Evolutionary conservation across 2,329 filamentous ascomycete genomes (phyloP).

Genomic region (Aaosphaeria arxii): DNA sequence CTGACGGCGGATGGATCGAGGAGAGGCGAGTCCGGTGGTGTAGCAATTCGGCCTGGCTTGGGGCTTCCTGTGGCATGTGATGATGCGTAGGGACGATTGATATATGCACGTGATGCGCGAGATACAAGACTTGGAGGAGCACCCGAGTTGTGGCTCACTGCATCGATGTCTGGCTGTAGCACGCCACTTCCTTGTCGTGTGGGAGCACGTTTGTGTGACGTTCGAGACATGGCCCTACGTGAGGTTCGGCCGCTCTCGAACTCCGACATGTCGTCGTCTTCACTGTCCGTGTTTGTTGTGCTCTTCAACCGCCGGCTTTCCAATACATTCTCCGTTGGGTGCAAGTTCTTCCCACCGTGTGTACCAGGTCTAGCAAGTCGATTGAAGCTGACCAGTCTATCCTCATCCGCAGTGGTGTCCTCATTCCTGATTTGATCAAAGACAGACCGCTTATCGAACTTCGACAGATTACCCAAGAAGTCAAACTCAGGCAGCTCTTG

Average conservation of each 20-base stretch:
- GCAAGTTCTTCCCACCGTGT: slow-evolving; percentile 76
- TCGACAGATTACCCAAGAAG: slow-evolving; percentile 82
- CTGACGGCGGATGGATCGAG: slow-evolving; percentile 19
- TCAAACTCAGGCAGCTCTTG: slow-evolving; percentile 94
- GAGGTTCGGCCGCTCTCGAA: slow-evolving; percentile 38
- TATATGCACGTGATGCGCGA: slow-evolving; percentile 28
- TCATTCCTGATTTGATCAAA: slow-evolving; percentile 91
- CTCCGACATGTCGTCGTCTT: slow-evolving; percentile 37
- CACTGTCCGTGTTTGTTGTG: slow-evolving; percentile 30
- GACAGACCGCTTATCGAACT: slow-evolving; percentile 89
- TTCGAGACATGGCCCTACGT: slow-evolving; percentile 37
- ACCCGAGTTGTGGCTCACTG: slow-evolving; percentile 16
- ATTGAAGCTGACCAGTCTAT: slow-evolving; percentile 89
- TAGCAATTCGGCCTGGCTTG: slow-evolving; percentile 27
- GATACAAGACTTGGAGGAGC: slow-evolving; percentile 25
- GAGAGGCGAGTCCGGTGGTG: slow-evolving; percentile 37
- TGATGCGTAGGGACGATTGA: slow-evolving; percentile 32
- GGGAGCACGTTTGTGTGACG: slow-evolving; percentile 37
- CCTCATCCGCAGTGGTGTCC: slow-evolving; percentile 83
- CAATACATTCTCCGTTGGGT: slow-evolving; percentile 88
- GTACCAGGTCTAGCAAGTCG: slow-evolving; percentile 54
- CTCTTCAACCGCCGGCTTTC: slow-evolving; percentile 49
- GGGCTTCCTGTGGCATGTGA: slow-evolving; percentile 37
- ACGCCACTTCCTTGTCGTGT: slow-evolving; percentile 40
- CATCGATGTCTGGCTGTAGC: slow-evolving; percentile 31